Base-by-base conservation (phyloP, 225 moss, liverwort and hornwort species). In the Antitrichia curtipendula region DNA sequence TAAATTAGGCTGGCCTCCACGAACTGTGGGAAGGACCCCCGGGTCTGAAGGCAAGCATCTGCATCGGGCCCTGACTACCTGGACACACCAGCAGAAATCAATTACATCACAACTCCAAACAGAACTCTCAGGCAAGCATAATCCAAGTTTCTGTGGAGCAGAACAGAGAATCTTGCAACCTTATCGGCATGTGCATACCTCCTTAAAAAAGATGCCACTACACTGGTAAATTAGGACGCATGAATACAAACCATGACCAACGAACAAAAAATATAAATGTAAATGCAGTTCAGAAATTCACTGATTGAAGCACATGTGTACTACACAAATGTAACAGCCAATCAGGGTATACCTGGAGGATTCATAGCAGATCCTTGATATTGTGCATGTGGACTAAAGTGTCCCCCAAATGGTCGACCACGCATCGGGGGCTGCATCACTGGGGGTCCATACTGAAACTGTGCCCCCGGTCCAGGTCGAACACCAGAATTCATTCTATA, bases 1-100 rank as follows among this genome's bases (percentile, higher is more conserved):
- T 82, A 88, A 57, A 83, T 94, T 95, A 96, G 66, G 93, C 94
- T 73, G 97, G 91, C 86, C 97, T 95, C 97, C 97, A 98, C 72
- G 93, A 94, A 91, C 88, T 93, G 72, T 90, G 93, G 59, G 95
- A 52, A n/a, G 96, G 96, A 63, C 96, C 97, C 75, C 94, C 95
- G 53, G 96, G 94, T 90, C 98, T 94, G 85, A 94, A 96, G 53
- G 85, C 91, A 74, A 92, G 91, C 94, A 95, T 93, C 84, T 91
- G 96, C 88, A 93, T 89, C 60, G 94, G 95, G 73, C 92, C 95
- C 91, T 95, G 98, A 88, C 90, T 86, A 77, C 93, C 96, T 91
- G 93, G 80, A 71, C 60, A 93, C 91, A 91, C 80, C 86, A 82
- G 60, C 47, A 79, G 32, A 88, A 63, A 86, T 25, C 28, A 31